phyloP scores from a whole-genome alignment of 768 basidiomycete genomes.

The Pulveroboletus frians region DNA sequence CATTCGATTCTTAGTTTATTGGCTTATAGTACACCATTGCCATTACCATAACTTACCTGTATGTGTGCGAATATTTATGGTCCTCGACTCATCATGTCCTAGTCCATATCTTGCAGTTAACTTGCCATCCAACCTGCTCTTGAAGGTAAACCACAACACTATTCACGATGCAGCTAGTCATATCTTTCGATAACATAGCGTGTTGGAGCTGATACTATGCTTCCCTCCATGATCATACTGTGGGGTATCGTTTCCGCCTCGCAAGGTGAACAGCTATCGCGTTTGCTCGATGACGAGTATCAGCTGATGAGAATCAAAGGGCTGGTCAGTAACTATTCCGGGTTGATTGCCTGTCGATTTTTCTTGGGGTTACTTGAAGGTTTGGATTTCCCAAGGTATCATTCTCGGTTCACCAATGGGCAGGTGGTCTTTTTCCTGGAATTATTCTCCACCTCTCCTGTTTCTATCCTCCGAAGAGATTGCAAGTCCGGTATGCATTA shows the following conservation, averaged over 20 bases:
- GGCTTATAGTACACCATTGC: slow-evolving; percentile 30
- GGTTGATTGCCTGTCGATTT: slow-evolving; percentile 48
- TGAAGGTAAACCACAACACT: slow-evolving; percentile 34
- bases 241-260: slow-evolving; percentile 62
- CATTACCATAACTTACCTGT: slow-evolving; percentile 29
- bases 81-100: neutral
- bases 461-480: slow-evolving; percentile 34
- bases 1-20: neutral
- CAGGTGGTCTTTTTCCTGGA: slow-evolving; percentile 56
- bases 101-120: slow-evolving; percentile 52
- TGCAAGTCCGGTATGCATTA: slow-evolving; percentile 23
- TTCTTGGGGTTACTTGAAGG: slow-evolving; percentile 59
- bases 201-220: slow-evolving; percentile 49
- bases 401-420: slow-evolving; percentile 1
- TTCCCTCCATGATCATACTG: slow-evolving; percentile 55
- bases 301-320: slow-evolving; percentile 26
- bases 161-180: neutral
- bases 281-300: neutral
- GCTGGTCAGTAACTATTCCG: slow-evolving; percentile 44
- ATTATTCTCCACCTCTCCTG: slow-evolving; percentile 53
- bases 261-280: slow-evolving; percentile 40
- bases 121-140: slow-evolving; percentile 55
- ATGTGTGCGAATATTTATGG: neutral
- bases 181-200: slow-evolving; percentile 13
- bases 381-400: slow-evolving; percentile 12